These are phyloP conservation scores for Corrigiola litoralis DNA, from an alignment of 179 eudicot species.

Conservation along the genomic window DNA sequence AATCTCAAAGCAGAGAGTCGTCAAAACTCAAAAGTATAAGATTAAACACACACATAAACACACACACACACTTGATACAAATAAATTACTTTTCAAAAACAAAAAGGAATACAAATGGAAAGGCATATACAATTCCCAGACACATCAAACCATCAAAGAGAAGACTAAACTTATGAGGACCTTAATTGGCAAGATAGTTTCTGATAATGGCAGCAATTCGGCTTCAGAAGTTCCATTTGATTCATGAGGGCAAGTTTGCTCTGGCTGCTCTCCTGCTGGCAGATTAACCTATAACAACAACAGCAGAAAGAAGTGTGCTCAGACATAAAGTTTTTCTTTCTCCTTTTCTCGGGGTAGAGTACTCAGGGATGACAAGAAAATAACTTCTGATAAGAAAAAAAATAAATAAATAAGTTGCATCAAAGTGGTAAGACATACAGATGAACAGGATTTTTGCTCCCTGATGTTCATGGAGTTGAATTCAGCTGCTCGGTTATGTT, in stretches of 20 bases:
- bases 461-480: neutral
- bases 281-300: slow-evolving; percentile 5
- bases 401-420: neutral
- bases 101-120: too few relatives aligned
- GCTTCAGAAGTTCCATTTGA: neutral
- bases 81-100: too few relatives aligned
- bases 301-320: neutral
- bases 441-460: neutral
- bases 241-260: slow-evolving; percentile 6
- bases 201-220: neutral
- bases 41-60: too few relatives aligned
- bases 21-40: too few relatives aligned
- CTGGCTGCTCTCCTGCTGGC: neutral
- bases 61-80: too few relatives aligned
- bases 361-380: neutral
- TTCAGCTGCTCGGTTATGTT: neutral
- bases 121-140: neutral
- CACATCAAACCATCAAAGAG: neutral
- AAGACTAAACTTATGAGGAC: slow-evolving; percentile 2
- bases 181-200: slow-evolving; percentile 11
- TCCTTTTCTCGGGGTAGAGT: too few relatives aligned
- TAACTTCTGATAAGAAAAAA: neutral
- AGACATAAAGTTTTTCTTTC: too few relatives aligned
- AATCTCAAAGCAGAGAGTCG: too few relatives aligned
- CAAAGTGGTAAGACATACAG: slow-evolving; percentile 4